phyloP scores from a whole-genome alignment of 2,329 filamentous ascomycete genomes.

The Fusarium pseudoanthophilum region DNA sequence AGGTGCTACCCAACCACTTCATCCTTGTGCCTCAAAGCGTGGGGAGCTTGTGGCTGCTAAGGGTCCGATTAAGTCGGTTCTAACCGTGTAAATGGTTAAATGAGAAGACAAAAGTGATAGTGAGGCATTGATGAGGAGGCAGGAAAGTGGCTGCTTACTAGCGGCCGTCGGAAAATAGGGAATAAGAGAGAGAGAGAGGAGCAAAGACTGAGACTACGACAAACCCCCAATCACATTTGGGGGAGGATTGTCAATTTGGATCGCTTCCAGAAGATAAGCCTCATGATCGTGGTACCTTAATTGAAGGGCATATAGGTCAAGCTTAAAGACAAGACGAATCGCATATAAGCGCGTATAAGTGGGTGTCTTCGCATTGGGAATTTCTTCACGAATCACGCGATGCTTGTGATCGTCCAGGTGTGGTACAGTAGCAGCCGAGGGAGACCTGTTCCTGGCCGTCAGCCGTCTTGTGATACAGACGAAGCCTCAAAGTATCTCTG shows the following conservation, averaged over 20 bases:
- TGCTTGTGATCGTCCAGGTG: neutral
- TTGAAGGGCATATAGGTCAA: constrained; percentile 18
- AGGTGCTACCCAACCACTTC: constrained; percentile 4
- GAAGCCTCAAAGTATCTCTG: neutral
- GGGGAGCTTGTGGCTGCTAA: neutral
- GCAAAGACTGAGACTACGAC: neutral
- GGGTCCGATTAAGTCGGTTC: neutral
- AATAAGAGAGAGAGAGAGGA: neutral
- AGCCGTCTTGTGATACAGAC: neutral
- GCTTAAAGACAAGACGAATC: neutral
- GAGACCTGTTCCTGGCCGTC: constrained; percentile 4
- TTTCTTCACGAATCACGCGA: constrained; percentile 7
- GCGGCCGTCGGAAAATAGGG: neutral
- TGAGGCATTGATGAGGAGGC: neutral
- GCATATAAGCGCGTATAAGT: neutral
- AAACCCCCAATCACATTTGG: neutral
- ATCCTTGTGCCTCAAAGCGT: neutral
- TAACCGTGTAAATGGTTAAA: neutral
- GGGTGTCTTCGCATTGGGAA: neutral
- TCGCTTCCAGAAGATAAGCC: constrained; percentile 3
- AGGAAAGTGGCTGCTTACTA: neutral
- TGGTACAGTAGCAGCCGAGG: neutral
- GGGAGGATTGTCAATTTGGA: neutral
- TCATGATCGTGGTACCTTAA: constrained; percentile 18
- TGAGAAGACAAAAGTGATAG: neutral